phyloP scores from a whole-genome alignment of 805 yeast genomes.

The Komagataella ulmi region DNA sequence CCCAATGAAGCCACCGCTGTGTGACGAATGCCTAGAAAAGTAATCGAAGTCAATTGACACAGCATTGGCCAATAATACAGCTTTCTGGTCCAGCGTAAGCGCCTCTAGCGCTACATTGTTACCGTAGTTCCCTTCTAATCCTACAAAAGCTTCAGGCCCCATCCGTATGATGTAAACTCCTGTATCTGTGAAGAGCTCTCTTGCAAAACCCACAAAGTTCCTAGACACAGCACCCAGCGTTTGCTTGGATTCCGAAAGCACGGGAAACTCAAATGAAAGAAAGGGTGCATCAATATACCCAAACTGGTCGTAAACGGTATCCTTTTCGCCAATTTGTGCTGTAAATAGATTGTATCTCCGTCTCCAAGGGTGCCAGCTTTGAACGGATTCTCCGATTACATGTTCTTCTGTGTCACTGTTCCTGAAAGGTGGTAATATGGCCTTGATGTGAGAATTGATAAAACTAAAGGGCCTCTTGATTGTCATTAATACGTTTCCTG shows the following conservation, averaged over 20 bases:
- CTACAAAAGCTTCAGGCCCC: slow-evolving; percentile 60
- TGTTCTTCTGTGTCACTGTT: slow-evolving; percentile 27
- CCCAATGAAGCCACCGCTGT: slow-evolving; percentile 28
- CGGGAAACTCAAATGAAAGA: slow-evolving; percentile 77
- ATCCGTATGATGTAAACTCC: slow-evolving; percentile 83
- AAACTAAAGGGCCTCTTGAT: slow-evolving; percentile 77
- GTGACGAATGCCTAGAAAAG: slow-evolving; percentile 76
- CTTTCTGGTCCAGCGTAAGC: slow-evolving; percentile 69
- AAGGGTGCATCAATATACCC: slow-evolving; percentile 84
- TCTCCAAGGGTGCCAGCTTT: slow-evolving; percentile 93
- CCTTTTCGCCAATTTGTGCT: slow-evolving; percentile 13
- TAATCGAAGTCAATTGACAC: slow-evolving; percentile 92
- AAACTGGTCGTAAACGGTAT: slow-evolving; percentile 54
- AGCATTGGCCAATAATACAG: slow-evolving; percentile 76
- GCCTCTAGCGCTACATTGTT: slow-evolving; percentile 27
- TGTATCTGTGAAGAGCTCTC: slow-evolving; percentile 89
- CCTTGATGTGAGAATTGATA: slow-evolving; percentile 79
- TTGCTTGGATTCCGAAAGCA: slow-evolving; percentile 39
- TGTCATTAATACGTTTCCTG: slow-evolving; percentile 47
- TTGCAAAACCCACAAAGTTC: slow-evolving; percentile 89
- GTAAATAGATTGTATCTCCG: slow-evolving; percentile 71
- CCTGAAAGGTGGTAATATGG: slow-evolving; percentile 40
- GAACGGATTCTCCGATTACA: slow-evolving; percentile 74
- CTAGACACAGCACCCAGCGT: slow-evolving; percentile 73
- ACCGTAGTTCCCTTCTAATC: slow-evolving; percentile 32